A percentile compares a stretch with the other conserved stretches of the same genome.
Evolutionary conservation across 148 eudicot genomes (phyloP).

Genomic region (Drosera capensis): DNA sequence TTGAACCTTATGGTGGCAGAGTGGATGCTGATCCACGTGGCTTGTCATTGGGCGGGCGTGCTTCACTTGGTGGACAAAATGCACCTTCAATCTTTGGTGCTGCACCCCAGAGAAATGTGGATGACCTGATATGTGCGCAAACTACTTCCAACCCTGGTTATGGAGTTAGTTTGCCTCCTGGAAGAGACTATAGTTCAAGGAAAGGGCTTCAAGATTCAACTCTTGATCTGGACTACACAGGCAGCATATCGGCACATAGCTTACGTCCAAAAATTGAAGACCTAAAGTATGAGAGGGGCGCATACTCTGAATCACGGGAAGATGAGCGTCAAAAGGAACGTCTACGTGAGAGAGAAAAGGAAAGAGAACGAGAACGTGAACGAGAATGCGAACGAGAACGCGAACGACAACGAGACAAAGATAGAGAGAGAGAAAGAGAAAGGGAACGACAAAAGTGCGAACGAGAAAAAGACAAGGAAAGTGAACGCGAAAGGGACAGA

Average conservation of each 20-base stretch:
- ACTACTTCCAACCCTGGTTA: constrained; percentile 76
- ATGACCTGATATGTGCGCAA: constrained; percentile 54
- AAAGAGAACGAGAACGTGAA: constrained; percentile 34
- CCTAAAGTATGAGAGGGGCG: constrained; percentile 35
- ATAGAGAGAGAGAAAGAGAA: constrained; percentile 39
- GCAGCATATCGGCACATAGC: constrained; percentile 32
- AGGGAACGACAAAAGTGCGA: constrained; percentile 52
- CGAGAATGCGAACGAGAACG: constrained; percentile 23
- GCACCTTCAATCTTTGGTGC: constrained; percentile 86
- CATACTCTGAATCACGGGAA: constrained; percentile 54
- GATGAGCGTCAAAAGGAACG: constrained; percentile 61
- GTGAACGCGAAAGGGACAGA: too few species aligned
- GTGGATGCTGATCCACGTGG: constrained; percentile 53
- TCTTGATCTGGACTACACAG: constrained; percentile 55
- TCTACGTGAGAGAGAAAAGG: constrained; percentile 51
- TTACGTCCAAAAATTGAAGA: constrained; percentile 54
- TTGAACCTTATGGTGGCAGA: constrained; percentile 60
- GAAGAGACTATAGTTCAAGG: constrained; percentile 83
- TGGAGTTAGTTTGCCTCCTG: constrained; percentile 97
- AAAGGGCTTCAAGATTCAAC: constrained; percentile 68
- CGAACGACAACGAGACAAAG: constrained; percentile 29
- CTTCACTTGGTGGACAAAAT: constrained; percentile 56
- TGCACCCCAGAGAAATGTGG: constrained; percentile 60
- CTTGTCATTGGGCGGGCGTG: constrained; percentile 32
- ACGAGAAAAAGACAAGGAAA: constrained; percentile 41